A percentile compares a stretch with the other conserved stretches of the same genome.
These are phyloP conservation scores for Colletotrichum falcatum DNA, from an alignment of 2,329 filamentous ascomycete species.

Conservation along the genomic window DNA sequence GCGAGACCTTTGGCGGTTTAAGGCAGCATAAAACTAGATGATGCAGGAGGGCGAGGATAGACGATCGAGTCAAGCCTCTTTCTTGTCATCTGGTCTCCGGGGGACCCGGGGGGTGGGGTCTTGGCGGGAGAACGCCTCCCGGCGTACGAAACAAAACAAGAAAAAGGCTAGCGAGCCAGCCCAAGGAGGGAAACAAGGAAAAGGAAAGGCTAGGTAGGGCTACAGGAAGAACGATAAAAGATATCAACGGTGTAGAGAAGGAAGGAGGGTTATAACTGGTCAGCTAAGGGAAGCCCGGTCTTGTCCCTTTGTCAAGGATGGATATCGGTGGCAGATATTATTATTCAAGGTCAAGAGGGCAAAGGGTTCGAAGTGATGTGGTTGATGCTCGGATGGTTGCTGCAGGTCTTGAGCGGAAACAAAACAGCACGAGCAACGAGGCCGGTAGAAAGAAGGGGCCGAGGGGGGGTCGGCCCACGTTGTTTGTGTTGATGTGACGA, in stretches of 20 bases:
- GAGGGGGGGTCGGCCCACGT: slow-evolving; percentile 1
- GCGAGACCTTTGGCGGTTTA: neutral
- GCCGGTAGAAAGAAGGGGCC: neutral
- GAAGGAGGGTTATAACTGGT: neutral
- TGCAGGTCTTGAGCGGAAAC: slow-evolving; percentile 3
- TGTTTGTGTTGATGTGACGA: slow-evolving; percentile 25
- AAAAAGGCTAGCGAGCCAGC: neutral
- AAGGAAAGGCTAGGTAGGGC: neutral
- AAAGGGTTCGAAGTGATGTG: neutral
- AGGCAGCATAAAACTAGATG: neutral
- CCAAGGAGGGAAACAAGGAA: neutral
- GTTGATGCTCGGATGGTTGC: slow-evolving; percentile 2
- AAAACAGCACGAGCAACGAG: slow-evolving; percentile 13
- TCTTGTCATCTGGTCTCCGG: slow-evolving; percentile 16
- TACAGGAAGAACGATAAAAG: neutral
- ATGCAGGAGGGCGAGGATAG: slow-evolving; percentile 5
- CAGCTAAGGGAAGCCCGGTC: neutral
- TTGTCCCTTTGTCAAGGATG: neutral
- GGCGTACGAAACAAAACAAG: slow-evolving; percentile 12
- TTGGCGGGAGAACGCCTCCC: slow-evolving; percentile 13
- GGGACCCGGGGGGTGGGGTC: neutral
- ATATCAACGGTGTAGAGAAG: neutral
- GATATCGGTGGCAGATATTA: neutral
- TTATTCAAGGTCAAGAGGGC: neutral
- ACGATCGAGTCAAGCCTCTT: slow-evolving; percentile 23